These are phyloP conservation scores for Diplogelasinospora grovesii DNA, from an alignment of 495 filamentous ascomycete species.

Conservation along the genomic window DNA sequence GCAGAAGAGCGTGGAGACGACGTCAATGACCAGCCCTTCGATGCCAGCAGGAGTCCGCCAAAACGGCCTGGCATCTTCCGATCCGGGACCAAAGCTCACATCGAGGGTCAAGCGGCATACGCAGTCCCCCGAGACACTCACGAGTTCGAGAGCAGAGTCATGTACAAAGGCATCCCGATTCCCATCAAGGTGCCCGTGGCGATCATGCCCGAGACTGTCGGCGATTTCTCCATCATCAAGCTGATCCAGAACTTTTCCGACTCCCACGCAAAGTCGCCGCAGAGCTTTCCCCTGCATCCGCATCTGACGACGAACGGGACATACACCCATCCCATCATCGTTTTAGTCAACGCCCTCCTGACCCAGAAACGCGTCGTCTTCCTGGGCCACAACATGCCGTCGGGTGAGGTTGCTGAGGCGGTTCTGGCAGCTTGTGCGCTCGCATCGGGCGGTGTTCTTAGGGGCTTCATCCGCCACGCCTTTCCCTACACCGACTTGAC, in stretches of 20 bases:
- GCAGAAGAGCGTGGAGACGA: conserved; percentile 41
- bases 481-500: conserved; percentile 98
- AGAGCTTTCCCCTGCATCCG: conserved; percentile 78
- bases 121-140: conserved; percentile 85
- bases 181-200: conserved; percentile 93
- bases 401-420: conserved; percentile 89
- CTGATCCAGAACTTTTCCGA: conserved; percentile 89
- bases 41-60: conserved; percentile 42
- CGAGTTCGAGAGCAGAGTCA: conserved; percentile 89
- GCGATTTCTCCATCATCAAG: conserved; percentile 95
- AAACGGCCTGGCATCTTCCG: conserved; percentile 43
- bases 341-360: conserved; percentile 72
- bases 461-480: conserved; percentile 93
- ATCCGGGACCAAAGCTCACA: conserved; percentile 48
- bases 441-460: conserved; percentile 86
- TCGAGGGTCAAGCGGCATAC: conserved; percentile 48
- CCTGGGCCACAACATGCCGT: conserved; percentile 88
- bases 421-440: conserved; percentile 90
- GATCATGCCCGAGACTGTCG: conserved; percentile 89
- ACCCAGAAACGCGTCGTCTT: conserved; percentile 97
- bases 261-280: conserved; percentile 71
- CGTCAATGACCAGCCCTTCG: conserved; percentile 34
- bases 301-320: conserved; percentile 90
- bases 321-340: conserved; percentile 69
- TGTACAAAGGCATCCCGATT: conserved; percentile 91